These are phyloP conservation scores for Tuber melanosporum DNA, from an alignment of 495 filamentous ascomycete genomes.

Conservation along the genomic window DNA sequence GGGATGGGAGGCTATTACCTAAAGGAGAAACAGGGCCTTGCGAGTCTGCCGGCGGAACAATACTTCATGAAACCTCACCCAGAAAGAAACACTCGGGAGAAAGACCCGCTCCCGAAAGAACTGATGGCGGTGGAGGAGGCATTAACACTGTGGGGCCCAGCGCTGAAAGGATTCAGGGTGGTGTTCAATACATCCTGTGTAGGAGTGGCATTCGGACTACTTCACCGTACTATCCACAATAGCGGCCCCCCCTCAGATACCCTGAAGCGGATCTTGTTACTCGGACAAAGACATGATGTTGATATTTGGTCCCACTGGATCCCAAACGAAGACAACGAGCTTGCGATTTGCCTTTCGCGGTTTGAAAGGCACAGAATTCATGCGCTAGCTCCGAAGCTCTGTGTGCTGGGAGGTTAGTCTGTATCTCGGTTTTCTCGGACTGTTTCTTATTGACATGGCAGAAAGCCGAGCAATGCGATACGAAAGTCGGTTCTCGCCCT, in stretches of 20 bases:
- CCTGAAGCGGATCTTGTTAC: neutral
- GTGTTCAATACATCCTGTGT: neutral
- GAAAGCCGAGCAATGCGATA: neutral
- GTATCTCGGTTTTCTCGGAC: neutral
- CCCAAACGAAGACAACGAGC: neutral
- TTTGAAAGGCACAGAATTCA: neutral
- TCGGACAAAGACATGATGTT: neutral
- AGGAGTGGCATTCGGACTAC: neutral
- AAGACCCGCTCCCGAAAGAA: neutral
- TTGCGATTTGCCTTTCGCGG: neutral
- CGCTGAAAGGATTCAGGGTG: neutral
- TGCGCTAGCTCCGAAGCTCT: neutral
- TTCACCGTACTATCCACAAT: neutral
- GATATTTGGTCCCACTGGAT: neutral
- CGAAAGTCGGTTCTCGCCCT: neutral
- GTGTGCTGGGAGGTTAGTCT: neutral
- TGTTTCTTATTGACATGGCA: constrained; percentile 1
- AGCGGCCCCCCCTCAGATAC: neutral
- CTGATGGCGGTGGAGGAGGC: neutral
- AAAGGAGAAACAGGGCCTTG: neutral
- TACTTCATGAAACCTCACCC: neutral
- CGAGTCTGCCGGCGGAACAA: neutral
- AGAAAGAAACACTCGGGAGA: neutral
- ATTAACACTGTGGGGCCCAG: neutral
- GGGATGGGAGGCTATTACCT: neutral